Percentiles rank a stretch among this genome's conserved stretches.
phyloP scores from a whole-genome alignment of 768 basidiomycete genomes.

The Boletus pseudo-olivaceus region DNA sequence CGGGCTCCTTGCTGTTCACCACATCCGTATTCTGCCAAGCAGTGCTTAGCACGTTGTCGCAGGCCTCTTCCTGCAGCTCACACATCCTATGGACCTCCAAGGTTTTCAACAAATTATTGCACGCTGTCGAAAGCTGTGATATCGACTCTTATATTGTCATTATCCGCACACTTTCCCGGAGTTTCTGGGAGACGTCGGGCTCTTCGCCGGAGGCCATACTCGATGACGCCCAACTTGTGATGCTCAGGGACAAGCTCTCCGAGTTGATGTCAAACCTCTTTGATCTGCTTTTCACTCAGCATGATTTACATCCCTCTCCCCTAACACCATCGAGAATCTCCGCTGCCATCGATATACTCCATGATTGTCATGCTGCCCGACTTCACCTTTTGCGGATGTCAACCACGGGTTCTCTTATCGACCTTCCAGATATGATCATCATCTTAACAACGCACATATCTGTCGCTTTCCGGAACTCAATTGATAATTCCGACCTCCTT shows the following conservation, averaged over 20 bases:
- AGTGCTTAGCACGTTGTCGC: constrained; percentile 14
- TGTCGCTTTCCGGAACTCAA: constrained; percentile 8
- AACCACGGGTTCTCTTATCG: constrained; percentile 1
- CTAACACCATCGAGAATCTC: constrained; percentile 4
- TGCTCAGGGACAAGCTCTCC: constrained; percentile 19
- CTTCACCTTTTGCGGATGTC: constrained; percentile 17
- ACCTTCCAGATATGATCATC: constrained; percentile 26
- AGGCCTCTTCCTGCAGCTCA: constrained; percentile 31
- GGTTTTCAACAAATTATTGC: constrained; percentile 36
- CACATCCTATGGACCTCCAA: constrained; percentile 42
- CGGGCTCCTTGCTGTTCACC: constrained; percentile 17
- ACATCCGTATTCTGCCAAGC: constrained; percentile 27
- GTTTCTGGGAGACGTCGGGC: constrained; percentile 7
- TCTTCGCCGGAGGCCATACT: background rate
- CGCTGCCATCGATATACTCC: constrained; percentile 25
- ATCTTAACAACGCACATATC: constrained; percentile 21
- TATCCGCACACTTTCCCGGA: constrained; percentile 27
- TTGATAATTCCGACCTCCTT: constrained; percentile 10
- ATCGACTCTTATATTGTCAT: constrained; percentile 33
- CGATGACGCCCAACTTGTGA: background rate
- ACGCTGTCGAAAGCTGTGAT: constrained; percentile 30
- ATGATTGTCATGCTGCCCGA: constrained; percentile 17
- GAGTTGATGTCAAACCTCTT: constrained; percentile 24
- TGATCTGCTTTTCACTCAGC: constrained; percentile 15
- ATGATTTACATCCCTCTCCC: background rate